phyloP scores from a whole-genome alignment of 2,329 filamentous ascomycete species.

The Penicillium sp. region DNA sequence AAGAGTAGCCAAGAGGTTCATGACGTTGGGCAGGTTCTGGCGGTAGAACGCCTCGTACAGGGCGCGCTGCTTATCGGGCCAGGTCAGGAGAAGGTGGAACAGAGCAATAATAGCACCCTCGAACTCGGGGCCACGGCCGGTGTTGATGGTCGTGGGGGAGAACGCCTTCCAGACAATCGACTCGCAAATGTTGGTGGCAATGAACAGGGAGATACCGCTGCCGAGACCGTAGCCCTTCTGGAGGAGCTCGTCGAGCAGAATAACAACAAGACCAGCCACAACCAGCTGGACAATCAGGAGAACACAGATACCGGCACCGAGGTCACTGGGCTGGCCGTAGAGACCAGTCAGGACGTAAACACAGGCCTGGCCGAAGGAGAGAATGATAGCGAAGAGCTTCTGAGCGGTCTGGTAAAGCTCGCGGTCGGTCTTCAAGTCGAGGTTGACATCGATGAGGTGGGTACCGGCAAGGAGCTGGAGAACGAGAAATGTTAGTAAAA shows the following conservation, averaged over 20 bases:
- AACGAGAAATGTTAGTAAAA: conserved; percentile 15
- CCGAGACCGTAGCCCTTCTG: conserved; percentile 99
- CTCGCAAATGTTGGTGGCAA: conserved; percentile 99
- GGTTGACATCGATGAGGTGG: conserved; percentile 99
- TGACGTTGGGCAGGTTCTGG: conserved; percentile 98
- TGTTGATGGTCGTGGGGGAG: conserved; percentile 99
- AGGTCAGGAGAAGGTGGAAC: conserved; percentile 96
- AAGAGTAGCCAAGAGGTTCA: conserved; percentile 94
- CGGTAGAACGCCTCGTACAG: conserved; percentile 98
- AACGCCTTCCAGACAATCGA: conserved; percentile 99
- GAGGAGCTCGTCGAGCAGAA: conserved; percentile 96
- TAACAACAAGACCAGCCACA: conserved; percentile 96
- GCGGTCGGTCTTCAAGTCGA: conserved; percentile 99
- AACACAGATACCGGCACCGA: conserved; percentile 97
- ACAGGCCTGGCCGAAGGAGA: conserved; percentile 95
- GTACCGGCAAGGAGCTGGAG: conserved; percentile 85
- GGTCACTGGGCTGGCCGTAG: conserved; percentile 93
- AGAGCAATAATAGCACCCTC: conserved; percentile 97
- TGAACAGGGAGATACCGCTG: conserved; percentile 98
- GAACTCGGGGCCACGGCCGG: conserved; percentile 96
- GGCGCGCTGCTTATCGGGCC: conserved; percentile 98
- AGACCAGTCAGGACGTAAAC: conserved; percentile 98
- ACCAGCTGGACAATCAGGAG: conserved; percentile 97
- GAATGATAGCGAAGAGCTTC: conserved; percentile 97
- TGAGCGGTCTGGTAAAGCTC: conserved; percentile 99